These are phyloP conservation scores for Coemansia sp. DNA, from an alignment of 192 early-diverging fungal species.

Conservation along the genomic window DNA sequence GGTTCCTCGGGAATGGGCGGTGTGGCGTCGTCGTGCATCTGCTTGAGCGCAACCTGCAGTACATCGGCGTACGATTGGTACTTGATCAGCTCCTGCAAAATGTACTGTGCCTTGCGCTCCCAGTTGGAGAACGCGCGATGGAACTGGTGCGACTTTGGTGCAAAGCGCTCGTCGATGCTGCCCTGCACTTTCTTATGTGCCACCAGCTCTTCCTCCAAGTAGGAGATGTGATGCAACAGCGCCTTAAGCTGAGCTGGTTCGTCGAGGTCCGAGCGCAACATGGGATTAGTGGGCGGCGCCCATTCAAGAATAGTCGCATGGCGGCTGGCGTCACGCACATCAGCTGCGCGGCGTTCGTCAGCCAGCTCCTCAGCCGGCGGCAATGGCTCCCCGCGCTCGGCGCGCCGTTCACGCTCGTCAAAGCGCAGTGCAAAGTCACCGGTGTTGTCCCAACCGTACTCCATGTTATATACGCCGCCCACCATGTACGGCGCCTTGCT, in stretches of 20 bases:
- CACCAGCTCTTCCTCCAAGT: conserved; percentile 68
- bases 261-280: conserved; percentile 55
- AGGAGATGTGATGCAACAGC: conserved; percentile 63
- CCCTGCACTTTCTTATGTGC: conserved; percentile 64
- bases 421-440: conserved; percentile 50
- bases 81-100: conserved; percentile 80
- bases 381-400: conserved; percentile 33
- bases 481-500: conserved; percentile 83
- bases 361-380: conserved; percentile 32
- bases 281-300: conserved; percentile 54
- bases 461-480: conserved; percentile 86
- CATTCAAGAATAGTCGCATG: conserved; percentile 49
- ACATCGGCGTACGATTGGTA: conserved; percentile 77
- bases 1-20: conserved; percentile 47
- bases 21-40: conserved; percentile 50
- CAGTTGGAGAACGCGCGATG: conserved; percentile 72
- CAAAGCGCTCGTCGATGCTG: conserved; percentile 59
- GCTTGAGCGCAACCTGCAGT: conserved; percentile 63
- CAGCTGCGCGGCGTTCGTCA: conserved; percentile 36
- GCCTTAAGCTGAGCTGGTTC: conserved; percentile 60
- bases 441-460: conserved; percentile 87
- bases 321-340: conserved; percentile 47
- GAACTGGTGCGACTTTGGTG: conserved; percentile 58
- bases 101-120: conserved; percentile 75
- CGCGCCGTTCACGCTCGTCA: conserved; percentile 50